Percentiles rank a stretch among this genome's conserved stretches.
phyloP scores from a whole-genome alignment of 768 basidiomycete genomes.

The Harrya chromipes region DNA sequence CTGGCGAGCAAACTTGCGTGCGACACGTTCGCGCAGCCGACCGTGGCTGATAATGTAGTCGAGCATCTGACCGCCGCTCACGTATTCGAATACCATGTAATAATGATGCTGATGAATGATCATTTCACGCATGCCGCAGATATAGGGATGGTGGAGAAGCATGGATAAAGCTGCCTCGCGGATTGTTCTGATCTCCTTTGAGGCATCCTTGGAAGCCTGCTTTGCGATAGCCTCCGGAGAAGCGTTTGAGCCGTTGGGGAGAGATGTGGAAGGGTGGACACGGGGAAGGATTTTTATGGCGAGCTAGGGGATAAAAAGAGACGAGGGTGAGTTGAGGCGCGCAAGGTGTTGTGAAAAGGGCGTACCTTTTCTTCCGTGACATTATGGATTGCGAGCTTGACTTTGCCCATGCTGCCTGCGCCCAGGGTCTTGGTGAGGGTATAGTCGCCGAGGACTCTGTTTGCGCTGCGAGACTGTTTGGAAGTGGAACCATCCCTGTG shows the following conservation, averaged over 20 bases:
- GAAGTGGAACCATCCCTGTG: conserved; percentile 32
- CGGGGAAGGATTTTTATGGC: conserved; percentile 99
- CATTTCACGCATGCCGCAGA: conserved; percentile 99
- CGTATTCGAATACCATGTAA: conserved; percentile 99
- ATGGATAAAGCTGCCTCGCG: conserved; percentile 94
- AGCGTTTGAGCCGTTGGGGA: conserved; percentile 43
- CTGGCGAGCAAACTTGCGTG: conserved; percentile 95
- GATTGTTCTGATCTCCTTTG: conserved; percentile 94
- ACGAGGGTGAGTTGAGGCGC: conserved; percentile 8
- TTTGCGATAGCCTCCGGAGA: conserved; percentile 63
- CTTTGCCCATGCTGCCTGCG: conserved; percentile 98
- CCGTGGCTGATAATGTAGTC: conserved; percentile 99
- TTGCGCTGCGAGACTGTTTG: conserved; percentile 34
- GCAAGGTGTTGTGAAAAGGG: conserved; percentile 5
- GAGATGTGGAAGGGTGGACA: conserved; percentile 57
- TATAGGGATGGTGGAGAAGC: conserved; percentile 96
- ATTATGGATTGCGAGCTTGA: conserved; percentile 91
- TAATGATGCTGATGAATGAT: conserved; percentile 97
- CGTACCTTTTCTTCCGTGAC: conserved; percentile 89
- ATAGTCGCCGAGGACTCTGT: conserved; percentile 86
- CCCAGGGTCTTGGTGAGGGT: conserved; percentile 95
- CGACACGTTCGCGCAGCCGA: conserved; percentile 89
- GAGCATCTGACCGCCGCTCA: conserved; percentile 98
- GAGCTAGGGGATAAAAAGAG: conserved; percentile 48
- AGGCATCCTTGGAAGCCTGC: conserved; percentile 84